Evolutionary conservation across 1,284 basidiomycete species (phyloP), one percentile per base, ranked within the genome.

Genomic region (Phaffia rhodozyma): DNA sequence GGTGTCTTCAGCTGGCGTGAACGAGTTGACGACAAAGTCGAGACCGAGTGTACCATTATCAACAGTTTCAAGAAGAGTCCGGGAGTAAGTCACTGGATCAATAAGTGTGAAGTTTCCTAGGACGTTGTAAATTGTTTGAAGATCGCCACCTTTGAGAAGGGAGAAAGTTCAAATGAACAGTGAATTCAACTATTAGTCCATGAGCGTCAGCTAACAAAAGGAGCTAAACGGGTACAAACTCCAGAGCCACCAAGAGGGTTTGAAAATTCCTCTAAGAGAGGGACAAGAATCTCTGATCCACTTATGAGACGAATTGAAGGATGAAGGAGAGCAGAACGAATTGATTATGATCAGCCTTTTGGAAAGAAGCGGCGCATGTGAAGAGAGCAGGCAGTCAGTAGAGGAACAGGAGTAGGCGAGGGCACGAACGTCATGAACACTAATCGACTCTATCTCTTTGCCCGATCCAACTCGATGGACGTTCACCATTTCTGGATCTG

Each of bases 41-140:
- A 65, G 63, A 84, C 84, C 61, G 5, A 89, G 71, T 43, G 84
- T 86, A 25, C 86, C 87, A 6, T 85, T 85, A 72, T 88, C 86
- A 48, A 80, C 80, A 16, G 84, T 73, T 32, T 80, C 77, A 49
- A 88, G 75, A 62, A 83, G 75, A 21, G 79, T 83, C 68, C 85
- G 84, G 67, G 61, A 63, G 63, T 67, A 63, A 23, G 54, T 34
- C 56, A 67, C 56, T 58, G 62, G 47, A 60, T 70, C 65, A 64
- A 58, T 38, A 23, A 55, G 67, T n/a, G 83, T 83, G 69, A 92
- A 91, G 73, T 79, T 71, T 20, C 75, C 78, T 1, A 75, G 61
- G n/a, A 75, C 75, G 21, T 72, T 74, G 68, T 73, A 79, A 27
- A 75, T 71, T 1, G 78, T 79, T 66, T 79, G 77, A 5, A 77